phyloP scores from a whole-genome alignment of 192 early-diverging fungal species.

The Entomortierella chlamydospora region DNA sequence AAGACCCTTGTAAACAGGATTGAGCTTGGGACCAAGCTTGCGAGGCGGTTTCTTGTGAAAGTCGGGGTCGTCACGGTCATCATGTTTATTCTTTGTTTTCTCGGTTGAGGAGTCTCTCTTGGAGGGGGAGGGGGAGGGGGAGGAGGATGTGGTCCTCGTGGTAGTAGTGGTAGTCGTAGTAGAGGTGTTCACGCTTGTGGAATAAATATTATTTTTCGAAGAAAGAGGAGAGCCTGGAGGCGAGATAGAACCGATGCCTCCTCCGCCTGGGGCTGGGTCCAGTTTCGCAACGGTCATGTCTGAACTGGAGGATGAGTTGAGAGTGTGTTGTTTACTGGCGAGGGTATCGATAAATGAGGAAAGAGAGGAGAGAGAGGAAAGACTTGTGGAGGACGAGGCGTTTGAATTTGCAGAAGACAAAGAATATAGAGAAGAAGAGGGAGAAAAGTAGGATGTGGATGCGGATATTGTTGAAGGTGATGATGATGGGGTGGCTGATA shows the following conservation, averaged over 20 bases:
- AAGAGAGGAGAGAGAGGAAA: constrained; percentile 2
- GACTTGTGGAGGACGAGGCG: constrained; percentile 9
- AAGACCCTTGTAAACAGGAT: constrained; percentile 40
- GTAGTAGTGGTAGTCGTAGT: constrained; percentile 19
- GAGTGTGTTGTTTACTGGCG: neutral
- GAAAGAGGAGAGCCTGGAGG: constrained; percentile 14
- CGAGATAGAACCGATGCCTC: neutral
- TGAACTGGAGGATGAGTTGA: neutral
- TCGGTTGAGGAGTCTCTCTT: neutral
- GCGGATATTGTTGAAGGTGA: neutral
- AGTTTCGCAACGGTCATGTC: constrained; percentile 42
- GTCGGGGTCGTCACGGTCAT: no score
- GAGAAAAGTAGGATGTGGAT: constrained; percentile 3
- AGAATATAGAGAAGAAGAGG: constrained; percentile 7
- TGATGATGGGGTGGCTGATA: constrained; percentile 2
- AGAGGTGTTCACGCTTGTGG: neutral
- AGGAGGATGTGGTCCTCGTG: constrained; percentile 10
- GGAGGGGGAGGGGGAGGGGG: constrained; percentile 8
- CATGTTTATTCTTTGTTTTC: neutral
- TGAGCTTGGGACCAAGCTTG: constrained; percentile 37
- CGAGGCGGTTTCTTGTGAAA: neutral
- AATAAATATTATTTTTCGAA: neutral
- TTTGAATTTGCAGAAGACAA: constrained; percentile 1
- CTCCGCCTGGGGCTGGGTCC: constrained; percentile 11
- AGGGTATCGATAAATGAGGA: neutral